Evolutionary conservation across 169 alveolate species (phyloP).

Genomic region (Cryptosporidium andersoni): DNA sequence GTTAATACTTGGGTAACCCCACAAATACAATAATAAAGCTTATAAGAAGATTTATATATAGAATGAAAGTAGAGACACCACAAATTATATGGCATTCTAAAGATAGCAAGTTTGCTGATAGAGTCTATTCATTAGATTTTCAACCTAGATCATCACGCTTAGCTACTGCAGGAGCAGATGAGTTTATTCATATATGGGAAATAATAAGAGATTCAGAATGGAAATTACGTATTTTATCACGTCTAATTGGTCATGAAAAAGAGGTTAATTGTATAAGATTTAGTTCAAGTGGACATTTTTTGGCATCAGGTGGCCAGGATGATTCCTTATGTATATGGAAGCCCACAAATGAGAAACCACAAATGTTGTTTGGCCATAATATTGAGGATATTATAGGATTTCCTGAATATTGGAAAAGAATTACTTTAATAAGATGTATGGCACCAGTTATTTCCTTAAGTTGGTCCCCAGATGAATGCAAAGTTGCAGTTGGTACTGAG

Average conservation of each 20-base stretch:
- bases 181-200: slow-evolving; percentile 88
- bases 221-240: slow-evolving; percentile 80
- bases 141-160: slow-evolving; percentile 82
- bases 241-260: slow-evolving; percentile 87
- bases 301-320: slow-evolving; percentile 91
- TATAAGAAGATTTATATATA: no score
- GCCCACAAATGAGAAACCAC: slow-evolving; percentile 56
- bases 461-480: slow-evolving; percentile 65
- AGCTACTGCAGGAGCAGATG: slow-evolving; percentile 92
- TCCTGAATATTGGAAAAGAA: slow-evolving; percentile 69
- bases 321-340: slow-evolving; percentile 71
- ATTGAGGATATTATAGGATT: slow-evolving; percentile 61
- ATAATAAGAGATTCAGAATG: slow-evolving; percentile 80
- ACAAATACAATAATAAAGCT: no score
- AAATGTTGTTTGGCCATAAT: slow-evolving; percentile 53
- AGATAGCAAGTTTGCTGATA: slow-evolving; percentile 87
- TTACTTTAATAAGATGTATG: slow-evolving; percentile 60
- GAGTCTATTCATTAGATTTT: slow-evolving; percentile 87
- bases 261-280: slow-evolving; percentile 89
- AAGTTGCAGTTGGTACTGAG: slow-evolving; percentile 62
- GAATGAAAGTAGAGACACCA: slow-evolving; percentile 75
- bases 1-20: no score
- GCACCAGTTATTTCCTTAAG: slow-evolving; percentile 64
- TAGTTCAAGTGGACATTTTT: slow-evolving; percentile 81
- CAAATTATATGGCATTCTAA: slow-evolving; percentile 90